Conservation (phyloP, 768 basidiomycete species). For the Terana coerulea region DNA sequence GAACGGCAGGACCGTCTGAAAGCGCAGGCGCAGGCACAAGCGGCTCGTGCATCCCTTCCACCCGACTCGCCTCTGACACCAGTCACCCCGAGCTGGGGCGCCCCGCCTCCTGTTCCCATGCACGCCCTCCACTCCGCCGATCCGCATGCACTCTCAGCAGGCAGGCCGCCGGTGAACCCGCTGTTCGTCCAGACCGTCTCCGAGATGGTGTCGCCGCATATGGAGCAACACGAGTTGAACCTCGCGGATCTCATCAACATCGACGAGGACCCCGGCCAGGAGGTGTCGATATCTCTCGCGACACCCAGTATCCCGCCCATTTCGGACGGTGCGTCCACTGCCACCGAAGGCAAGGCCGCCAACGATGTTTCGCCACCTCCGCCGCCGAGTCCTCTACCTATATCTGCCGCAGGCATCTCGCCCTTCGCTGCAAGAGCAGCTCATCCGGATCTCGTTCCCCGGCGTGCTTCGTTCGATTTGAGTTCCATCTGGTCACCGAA, state of each 20-base stretch:
- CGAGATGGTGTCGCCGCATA: conserved; percentile 31
- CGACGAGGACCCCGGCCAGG: conserved; percentile 55
- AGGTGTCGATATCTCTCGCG: conserved; percentile 25
- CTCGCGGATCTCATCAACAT: conserved; percentile 76
- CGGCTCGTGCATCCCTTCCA: conserved; percentile 49
- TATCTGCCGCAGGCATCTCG: conserved; percentile 27
- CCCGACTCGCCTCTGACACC: conserved; percentile 61
- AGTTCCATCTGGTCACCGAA: conserved; percentile 63
- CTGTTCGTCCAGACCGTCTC: conserved; percentile 36
- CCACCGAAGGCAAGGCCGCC: background rate
- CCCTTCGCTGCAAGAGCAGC: conserved; percentile 29
- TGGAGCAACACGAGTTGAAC: conserved; percentile 60
- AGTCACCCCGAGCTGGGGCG: conserved; percentile 53
- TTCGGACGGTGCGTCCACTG: conserved; percentile 7
- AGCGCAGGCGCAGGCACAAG: conserved; percentile 34
- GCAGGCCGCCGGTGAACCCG: conserved; percentile 29
- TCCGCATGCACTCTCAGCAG: conserved; percentile 22
- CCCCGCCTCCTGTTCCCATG: conserved; percentile 51
- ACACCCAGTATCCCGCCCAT: conserved; percentile 4
- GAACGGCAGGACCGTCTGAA: conserved; percentile 63
- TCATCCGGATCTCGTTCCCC: conserved; percentile 42
- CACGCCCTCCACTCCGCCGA: conserved; percentile 36
- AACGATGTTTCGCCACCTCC: conserved; percentile 23
- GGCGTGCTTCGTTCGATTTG: conserved; percentile 67
- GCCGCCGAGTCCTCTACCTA: conserved; percentile 4